Conservation (phyloP, 768 basidiomycete genomes). For the Tubosaeta brunneosetosa region DNA sequence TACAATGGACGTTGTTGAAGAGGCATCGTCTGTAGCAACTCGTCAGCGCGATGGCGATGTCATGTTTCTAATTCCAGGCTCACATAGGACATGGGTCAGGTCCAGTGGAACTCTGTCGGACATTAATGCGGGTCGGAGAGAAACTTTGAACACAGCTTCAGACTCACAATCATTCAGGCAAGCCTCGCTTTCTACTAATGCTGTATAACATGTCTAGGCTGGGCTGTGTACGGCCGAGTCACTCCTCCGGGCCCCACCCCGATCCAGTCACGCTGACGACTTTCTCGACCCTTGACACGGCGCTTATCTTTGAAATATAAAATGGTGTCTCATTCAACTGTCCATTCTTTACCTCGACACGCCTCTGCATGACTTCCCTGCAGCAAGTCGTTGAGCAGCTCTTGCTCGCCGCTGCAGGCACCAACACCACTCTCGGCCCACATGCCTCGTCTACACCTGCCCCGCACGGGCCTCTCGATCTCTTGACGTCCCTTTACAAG, state of each 20-base stretch:
- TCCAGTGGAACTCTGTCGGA: constrained; percentile 46
- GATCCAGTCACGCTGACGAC: neutral
- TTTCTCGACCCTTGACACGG: neutral
- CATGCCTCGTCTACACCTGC: constrained; percentile 14
- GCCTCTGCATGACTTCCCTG: constrained; percentile 18
- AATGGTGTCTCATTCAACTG: neutral
- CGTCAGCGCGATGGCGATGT: neutral
- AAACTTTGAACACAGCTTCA: neutral
- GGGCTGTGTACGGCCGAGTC: constrained; percentile 5
- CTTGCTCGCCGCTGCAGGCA: constrained; percentile 16
- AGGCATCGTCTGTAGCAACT: constrained; percentile 49
- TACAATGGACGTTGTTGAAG: constrained; percentile 50
- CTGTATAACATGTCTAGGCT: constrained; percentile 3
- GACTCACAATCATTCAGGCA: neutral
- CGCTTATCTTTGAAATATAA: constrained; percentile 11
- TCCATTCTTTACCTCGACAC: too few relatives aligned
- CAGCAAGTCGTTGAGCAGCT: constrained; percentile 30
- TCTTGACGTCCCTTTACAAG: constrained; percentile 35
- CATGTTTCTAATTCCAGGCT: constrained; percentile 12
- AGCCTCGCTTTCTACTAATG: neutral
- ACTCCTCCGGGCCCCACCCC: neutral
- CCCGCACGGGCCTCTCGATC: constrained; percentile 18
- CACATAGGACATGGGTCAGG: constrained; percentile 66
- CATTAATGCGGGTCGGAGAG: constrained; percentile 1
- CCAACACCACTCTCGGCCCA: constrained; percentile 4